Evolutionary conservation across 208 protist species (phyloP).

Genomic region (Willaertia magna): DNA sequence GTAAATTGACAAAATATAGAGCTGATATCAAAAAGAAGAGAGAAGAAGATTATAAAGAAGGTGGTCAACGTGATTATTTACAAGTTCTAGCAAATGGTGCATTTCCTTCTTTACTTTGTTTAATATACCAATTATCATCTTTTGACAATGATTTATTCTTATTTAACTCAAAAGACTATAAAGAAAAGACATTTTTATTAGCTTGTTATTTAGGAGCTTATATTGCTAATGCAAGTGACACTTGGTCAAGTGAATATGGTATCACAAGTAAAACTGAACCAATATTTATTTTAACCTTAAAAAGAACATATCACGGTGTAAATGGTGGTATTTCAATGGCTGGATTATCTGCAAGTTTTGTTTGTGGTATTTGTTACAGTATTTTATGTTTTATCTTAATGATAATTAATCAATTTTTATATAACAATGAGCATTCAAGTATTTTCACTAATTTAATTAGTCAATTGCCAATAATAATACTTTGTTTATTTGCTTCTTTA

Average conservation of each 20-base stretch:
- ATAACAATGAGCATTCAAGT: background rate
- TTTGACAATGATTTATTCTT: background rate
- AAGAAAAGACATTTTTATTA: background rate
- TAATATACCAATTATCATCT: background rate
- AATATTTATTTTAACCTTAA: background rate
- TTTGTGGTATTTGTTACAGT: background rate
- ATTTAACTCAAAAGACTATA: background rate
- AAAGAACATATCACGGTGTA: background rate
- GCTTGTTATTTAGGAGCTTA: background rate
- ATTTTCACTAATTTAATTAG: background rate
- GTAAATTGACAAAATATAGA: background rate
- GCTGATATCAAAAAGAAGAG: background rate
- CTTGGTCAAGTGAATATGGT: background rate
- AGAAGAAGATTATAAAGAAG: slow-evolving; percentile 1
- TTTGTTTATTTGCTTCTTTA: background rate
- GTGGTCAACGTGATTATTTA: background rate
- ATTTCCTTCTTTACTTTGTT: background rate
- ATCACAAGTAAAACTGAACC: background rate
- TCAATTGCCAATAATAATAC: background rate
- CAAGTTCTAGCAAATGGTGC: slow-evolving; percentile 7
- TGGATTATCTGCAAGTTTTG: background rate
- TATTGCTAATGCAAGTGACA: background rate
- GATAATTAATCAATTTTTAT: background rate
- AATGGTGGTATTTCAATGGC: background rate
- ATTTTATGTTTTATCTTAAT: background rate